Percentiles rank a stretch among this genome's conserved stretches.
These are phyloP conservation scores for Talaromyces proteolyticus DNA, from an alignment of 495 filamentous ascomycete genomes.

Conservation along the genomic window DNA sequence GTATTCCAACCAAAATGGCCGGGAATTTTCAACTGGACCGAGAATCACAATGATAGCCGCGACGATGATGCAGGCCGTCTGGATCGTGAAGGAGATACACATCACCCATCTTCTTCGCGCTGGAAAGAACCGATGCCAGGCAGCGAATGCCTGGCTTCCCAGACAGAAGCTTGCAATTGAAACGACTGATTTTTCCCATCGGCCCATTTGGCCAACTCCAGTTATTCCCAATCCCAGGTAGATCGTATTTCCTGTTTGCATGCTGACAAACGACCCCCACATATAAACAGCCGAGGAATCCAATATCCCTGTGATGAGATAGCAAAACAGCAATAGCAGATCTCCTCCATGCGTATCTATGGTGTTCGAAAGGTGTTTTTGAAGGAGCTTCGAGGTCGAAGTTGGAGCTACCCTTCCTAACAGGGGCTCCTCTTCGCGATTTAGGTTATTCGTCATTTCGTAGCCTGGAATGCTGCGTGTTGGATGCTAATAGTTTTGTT, in stretches of 20 bases:
- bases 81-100: constrained; percentile 51
- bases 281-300: constrained; percentile 66
- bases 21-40: constrained; percentile 17
- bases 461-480: background rate
- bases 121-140: constrained; percentile 53
- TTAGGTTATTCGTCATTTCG: background rate
- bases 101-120: constrained; percentile 56
- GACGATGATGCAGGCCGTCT: constrained; percentile 42
- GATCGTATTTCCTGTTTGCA: constrained; percentile 79
- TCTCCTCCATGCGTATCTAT: constrained; percentile 53
- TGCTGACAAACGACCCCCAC: constrained; percentile 72
- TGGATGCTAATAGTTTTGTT: background rate
- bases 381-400: constrained; percentile 4
- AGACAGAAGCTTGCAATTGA: constrained; percentile 63
- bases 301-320: constrained; percentile 67
- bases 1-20: constrained; percentile 42
- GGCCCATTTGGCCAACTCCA: constrained; percentile 33
- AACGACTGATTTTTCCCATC: constrained; percentile 60
- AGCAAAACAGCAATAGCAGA: constrained; percentile 57
- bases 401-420: background rate
- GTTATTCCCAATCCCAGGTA: constrained; percentile 64
- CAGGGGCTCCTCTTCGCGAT: background rate
- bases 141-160: constrained; percentile 58
- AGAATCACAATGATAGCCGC: constrained; percentile 57
- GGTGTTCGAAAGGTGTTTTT: constrained; percentile 37